Evolutionary conservation across 139 green algal species (phyloP).

Genomic region (Choricystis sp.): DNA sequence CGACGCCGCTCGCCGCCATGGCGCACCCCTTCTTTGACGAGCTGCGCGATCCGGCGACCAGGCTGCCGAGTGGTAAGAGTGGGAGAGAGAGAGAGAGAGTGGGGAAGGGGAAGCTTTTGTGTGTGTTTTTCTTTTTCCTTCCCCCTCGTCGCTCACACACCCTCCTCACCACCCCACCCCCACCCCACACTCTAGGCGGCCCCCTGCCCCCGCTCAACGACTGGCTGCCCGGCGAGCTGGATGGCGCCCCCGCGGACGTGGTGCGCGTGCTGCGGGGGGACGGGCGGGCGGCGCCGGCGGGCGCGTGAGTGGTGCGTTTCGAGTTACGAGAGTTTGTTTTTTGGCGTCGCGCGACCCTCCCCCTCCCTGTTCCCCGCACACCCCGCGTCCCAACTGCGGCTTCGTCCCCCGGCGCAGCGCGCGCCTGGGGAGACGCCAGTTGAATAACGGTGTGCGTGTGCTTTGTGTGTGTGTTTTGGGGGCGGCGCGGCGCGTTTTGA

Average conservation of each 20-base stretch:
- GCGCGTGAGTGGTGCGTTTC: not conserved
- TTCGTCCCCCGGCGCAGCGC: too few species aligned
- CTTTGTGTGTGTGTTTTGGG: too few species aligned
- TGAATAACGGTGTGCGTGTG: too few species aligned
- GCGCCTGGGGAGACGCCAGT: too few species aligned
- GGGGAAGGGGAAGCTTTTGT: not conserved
- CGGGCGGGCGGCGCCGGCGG: not conserved
- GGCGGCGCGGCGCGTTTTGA: too few species aligned
- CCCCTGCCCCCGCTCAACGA: conserved; percentile 80
- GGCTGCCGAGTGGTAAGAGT: conserved; percentile 61
- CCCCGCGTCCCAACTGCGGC: not conserved
- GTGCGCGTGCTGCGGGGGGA: conserved; percentile 4
- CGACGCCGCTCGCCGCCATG: conserved; percentile 53
- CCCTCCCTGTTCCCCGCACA: too few species aligned
- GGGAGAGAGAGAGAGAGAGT: not conserved
- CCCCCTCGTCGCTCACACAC: not conserved
- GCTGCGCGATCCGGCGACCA: conserved; percentile 59
- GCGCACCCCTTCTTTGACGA: conserved; percentile 95
- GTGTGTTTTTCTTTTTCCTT: not conserved
- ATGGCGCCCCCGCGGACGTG: conserved; percentile 32
- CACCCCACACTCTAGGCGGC: conserved; percentile 21
- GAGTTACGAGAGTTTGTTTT: not conserved
- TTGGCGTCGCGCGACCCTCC: not conserved
- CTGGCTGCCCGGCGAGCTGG: conserved; percentile 72
- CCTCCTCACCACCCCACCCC: not conserved